These are phyloP conservation scores for Fusarium multiceps DNA, from an alignment of 2,329 filamentous ascomycete genomes.

Conservation along the genomic window DNA sequence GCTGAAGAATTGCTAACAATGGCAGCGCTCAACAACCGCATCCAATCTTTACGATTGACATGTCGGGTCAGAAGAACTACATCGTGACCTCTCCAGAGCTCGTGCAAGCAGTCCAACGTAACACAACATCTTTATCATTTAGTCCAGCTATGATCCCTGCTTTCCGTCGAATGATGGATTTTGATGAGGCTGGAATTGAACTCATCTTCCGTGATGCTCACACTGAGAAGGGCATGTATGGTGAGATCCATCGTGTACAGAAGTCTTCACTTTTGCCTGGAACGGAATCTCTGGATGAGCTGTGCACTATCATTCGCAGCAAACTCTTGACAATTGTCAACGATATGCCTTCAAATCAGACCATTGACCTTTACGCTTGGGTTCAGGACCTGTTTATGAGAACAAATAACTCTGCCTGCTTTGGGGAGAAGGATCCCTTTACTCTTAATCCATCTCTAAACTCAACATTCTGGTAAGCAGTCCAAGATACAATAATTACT, in stretches of 20 bases:
- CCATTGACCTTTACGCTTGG: slow-evolving; percentile 30
- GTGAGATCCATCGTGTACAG: slow-evolving; percentile 36
- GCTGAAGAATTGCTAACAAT: neutral
- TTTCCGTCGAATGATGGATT: slow-evolving; percentile 39
- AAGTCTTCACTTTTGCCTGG: slow-evolving; percentile 33
- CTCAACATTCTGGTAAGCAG: slow-evolving; percentile 26
- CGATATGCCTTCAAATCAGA: slow-evolving; percentile 8
- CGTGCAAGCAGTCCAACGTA: slow-evolving; percentile 35
- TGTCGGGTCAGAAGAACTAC: slow-evolving; percentile 38
- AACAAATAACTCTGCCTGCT: slow-evolving; percentile 38
- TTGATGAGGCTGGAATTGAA: slow-evolving; percentile 35
- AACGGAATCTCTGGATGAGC: slow-evolving; percentile 27
- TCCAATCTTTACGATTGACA: slow-evolving; percentile 42
- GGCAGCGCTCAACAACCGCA: slow-evolving; percentile 32
- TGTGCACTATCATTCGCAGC: slow-evolving; percentile 10
- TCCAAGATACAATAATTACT: fast-evolving
- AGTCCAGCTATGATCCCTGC: slow-evolving; percentile 37
- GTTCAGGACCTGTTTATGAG: slow-evolving; percentile 35
- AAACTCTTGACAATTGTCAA: slow-evolving; percentile 23
- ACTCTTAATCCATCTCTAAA: slow-evolving; percentile 10
- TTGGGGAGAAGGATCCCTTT: slow-evolving; percentile 35
- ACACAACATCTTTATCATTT: slow-evolving; percentile 28
- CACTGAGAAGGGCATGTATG: slow-evolving; percentile 40
- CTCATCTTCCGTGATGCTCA: slow-evolving; percentile 40
- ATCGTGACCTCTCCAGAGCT: slow-evolving; percentile 41